A percentile compares a stretch with the other conserved stretches of the same genome.
phyloP scores from a whole-genome alignment of 495 filamentous ascomycete species.

The Neurospora sp. region DNA sequence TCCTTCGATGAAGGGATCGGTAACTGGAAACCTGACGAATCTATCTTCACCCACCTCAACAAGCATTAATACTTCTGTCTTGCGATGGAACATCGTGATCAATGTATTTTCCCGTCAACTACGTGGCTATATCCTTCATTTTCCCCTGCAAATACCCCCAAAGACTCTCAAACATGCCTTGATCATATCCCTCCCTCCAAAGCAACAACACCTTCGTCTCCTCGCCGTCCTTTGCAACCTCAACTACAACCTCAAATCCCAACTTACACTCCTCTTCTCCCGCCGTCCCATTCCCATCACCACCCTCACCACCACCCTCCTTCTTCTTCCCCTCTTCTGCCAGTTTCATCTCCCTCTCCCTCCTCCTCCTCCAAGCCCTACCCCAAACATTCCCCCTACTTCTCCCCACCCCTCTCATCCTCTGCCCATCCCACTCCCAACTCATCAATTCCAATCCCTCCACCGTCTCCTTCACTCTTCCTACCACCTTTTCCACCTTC shows the following conservation, averaged over 20 bases:
- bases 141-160: conserved; percentile 54
- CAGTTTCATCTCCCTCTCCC: conserved; percentile 5
- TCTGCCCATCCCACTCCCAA: conserved; percentile 31
- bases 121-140: conserved; percentile 2
- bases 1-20: too few relatives aligned
- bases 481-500: conserved; percentile 7
- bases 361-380: conserved; percentile 33
- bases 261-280: conserved; percentile 9
- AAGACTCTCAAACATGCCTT: conserved; percentile 78
- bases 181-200: conserved; percentile 70
- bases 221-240: conserved; percentile 1
- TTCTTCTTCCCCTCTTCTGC: background rate
- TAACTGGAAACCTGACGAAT: too few relatives aligned
- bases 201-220: conserved; percentile 39
- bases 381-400: conserved; percentile 40
- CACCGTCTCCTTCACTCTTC: conserved; percentile 11
- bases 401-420: conserved; percentile 26
- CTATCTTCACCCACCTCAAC: too few relatives aligned
- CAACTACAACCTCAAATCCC: conserved; percentile 17
- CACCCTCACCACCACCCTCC: background rate
- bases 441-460: conserved; percentile 49
- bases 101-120: background rate
- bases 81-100: too few relatives aligned
- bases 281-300: background rate
- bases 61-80: too few relatives aligned